phyloP scores from a whole-genome alignment of 495 filamentous ascomycete genomes.

The Neurospora sublineolata region DNA sequence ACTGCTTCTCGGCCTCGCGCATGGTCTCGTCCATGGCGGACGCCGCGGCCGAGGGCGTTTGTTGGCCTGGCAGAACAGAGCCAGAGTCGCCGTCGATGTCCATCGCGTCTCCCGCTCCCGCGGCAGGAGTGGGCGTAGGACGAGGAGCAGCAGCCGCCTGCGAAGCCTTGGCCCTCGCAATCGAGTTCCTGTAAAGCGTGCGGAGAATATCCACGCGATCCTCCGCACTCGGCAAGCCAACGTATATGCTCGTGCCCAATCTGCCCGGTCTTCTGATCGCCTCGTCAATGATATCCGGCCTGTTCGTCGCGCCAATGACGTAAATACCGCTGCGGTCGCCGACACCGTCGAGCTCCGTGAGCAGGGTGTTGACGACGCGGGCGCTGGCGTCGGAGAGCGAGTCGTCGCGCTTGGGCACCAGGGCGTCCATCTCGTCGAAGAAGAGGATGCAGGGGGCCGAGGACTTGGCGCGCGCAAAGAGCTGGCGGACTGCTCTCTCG shows the following conservation, averaged over 20 bases:
- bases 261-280: conserved; percentile 90
- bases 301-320: conserved; percentile 88
- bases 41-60: background rate
- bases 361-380: conserved; percentile 86
- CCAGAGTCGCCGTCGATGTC: conserved; percentile 1
- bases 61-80: background rate
- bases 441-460: conserved; percentile 90
- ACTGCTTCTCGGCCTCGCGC: conserved; percentile 22
- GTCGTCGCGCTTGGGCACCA: conserved; percentile 77
- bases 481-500: conserved; percentile 82
- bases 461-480: conserved; percentile 79
- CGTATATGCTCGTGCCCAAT: conserved; percentile 78
- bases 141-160: conserved; percentile 15
- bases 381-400: conserved; percentile 71
- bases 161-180: conserved; percentile 32
- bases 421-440: conserved; percentile 92
- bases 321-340: conserved; percentile 76
- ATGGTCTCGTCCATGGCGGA: background rate
- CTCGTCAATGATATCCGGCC: conserved; percentile 91
- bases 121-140: background rate
- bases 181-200: conserved; percentile 59
- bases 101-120: background rate
- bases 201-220: conserved; percentile 80
- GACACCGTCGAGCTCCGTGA: conserved; percentile 92
- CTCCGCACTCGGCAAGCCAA: conserved; percentile 68